A percentile compares a stretch with the other conserved stretches of the same genome.
Conservation (phyloP, 2,329 filamentous ascomycete species). For the Ceratocystis albifundus region DNA sequence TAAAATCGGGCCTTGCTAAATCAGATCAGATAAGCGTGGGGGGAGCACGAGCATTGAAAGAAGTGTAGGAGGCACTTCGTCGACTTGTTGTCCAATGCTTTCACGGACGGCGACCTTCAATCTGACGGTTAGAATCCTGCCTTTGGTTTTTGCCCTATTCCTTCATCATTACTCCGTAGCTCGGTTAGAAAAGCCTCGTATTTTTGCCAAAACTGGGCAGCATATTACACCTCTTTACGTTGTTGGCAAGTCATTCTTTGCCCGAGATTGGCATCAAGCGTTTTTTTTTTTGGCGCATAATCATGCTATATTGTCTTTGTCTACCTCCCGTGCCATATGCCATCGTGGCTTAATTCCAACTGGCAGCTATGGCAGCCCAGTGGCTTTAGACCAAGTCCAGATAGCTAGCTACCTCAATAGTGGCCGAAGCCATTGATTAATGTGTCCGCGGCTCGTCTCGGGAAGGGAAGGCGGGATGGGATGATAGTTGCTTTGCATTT, state of each 20-base stretch:
- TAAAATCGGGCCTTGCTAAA: not conserved
- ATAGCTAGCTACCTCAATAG: not conserved
- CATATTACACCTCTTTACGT: not conserved
- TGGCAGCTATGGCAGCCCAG: not conserved
- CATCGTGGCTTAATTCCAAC: not conserved
- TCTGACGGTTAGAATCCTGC: not conserved
- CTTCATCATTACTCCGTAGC: too few relatives aligned
- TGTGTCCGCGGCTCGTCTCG: not conserved
- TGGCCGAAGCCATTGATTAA: not conserved
- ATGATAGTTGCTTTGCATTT: not conserved
- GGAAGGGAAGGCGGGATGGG: not conserved
- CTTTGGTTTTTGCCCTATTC: not conserved
- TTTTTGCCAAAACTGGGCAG: not conserved
- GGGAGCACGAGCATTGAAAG: not conserved
- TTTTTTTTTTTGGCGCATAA: slow-evolving; percentile 3
- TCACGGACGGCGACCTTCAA: not conserved
- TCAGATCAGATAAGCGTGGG: slow-evolving; percentile 11
- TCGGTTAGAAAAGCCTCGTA: not conserved
- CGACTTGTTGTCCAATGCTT: not conserved
- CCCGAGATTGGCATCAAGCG: too few relatives aligned
- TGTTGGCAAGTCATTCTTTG: not conserved
- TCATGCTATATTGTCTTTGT: not conserved
- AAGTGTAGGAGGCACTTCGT: not conserved
- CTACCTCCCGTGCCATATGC: not conserved
- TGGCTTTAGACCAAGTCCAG: not conserved